Percentiles rank a stretch among this genome's conserved stretches.
These are phyloP conservation scores for Russula emetica DNA, from an alignment of 768 basidiomycete species.

Conservation along the genomic window DNA sequence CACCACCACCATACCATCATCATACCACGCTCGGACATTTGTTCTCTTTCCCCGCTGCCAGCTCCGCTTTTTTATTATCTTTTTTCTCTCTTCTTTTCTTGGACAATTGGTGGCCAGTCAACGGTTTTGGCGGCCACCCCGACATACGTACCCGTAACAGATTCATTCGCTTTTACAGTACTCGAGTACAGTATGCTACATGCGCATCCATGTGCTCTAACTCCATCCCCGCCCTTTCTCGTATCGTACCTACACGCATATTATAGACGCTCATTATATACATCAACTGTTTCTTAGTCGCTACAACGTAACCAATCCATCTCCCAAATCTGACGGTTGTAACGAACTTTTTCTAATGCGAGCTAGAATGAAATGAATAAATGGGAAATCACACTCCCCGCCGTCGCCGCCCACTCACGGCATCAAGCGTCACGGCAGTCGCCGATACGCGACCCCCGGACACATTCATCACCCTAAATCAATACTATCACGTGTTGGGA, in stretches of 20 bases:
- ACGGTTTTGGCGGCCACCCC: neutral
- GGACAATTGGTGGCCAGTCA: neutral
- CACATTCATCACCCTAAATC: no score
- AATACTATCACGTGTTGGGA: no score
- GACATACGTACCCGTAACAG: neutral
- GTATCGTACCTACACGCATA: neutral
- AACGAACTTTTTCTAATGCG: no score
- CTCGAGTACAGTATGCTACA: neutral
- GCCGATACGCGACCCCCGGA: no score
- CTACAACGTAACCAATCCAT: neutral
- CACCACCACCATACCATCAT: neutral
- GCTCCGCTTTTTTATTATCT: neutral
- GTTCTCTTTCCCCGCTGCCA: neutral
- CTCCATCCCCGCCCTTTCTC: neutral
- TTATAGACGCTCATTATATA: slow-evolving; percentile 7
- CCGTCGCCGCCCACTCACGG: no score
- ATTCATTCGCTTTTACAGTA: neutral
- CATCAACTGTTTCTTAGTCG: neutral
- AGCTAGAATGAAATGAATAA: no score
- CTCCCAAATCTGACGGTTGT: neutral
- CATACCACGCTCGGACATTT: neutral
- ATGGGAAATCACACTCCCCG: no score
- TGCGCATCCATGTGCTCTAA: neutral
- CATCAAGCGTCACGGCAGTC: no score
- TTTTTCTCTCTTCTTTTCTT: neutral